phyloP scores from a whole-genome alignment of 495 filamentous ascomycete genomes.

The Aspergillus leporis region DNA sequence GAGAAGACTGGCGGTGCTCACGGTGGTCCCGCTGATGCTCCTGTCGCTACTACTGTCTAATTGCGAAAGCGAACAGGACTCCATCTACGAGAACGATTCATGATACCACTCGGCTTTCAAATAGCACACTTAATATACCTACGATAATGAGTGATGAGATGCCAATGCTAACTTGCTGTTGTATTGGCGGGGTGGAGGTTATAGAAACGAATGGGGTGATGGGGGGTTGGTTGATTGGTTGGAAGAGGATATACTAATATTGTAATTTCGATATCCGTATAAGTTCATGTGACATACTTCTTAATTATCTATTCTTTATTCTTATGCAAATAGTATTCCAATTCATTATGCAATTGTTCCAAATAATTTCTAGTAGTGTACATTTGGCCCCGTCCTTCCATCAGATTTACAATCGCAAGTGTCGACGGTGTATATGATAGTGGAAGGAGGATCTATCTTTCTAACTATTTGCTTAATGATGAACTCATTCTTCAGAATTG shows the following conservation, averaged over 20 bases:
- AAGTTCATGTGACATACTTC: background rate
- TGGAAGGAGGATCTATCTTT: too few relatives aligned
- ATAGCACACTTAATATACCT: background rate
- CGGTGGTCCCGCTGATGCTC: slow-evolving; percentile 33
- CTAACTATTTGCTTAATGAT: too few relatives aligned
- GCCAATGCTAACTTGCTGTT: background rate
- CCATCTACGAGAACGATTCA: background rate
- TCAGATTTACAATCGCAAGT: too few relatives aligned
- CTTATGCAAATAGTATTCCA: background rate
- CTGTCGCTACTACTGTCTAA: slow-evolving; percentile 8
- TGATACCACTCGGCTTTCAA: background rate
- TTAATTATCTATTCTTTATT: background rate
- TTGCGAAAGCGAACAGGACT: background rate
- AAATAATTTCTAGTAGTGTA: too few relatives aligned
- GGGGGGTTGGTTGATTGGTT: background rate
- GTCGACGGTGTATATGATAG: too few relatives aligned
- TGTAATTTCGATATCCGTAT: slow-evolving; percentile 4
- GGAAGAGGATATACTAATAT: slow-evolving; percentile 1
- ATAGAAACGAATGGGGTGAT: background rate
- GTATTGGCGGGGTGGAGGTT: background rate
- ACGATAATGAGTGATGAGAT: background rate
- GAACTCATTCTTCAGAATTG: too few relatives aligned
- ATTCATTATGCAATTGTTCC: too few relatives aligned
- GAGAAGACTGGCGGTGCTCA: slow-evolving; percentile 32
- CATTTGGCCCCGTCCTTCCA: too few relatives aligned